Percentiles rank a stretch among this genome's conserved stretches.
Evolutionary conservation across 352 stramenopile genomes (phyloP).

Genomic region (Pythium biforme): DNA sequence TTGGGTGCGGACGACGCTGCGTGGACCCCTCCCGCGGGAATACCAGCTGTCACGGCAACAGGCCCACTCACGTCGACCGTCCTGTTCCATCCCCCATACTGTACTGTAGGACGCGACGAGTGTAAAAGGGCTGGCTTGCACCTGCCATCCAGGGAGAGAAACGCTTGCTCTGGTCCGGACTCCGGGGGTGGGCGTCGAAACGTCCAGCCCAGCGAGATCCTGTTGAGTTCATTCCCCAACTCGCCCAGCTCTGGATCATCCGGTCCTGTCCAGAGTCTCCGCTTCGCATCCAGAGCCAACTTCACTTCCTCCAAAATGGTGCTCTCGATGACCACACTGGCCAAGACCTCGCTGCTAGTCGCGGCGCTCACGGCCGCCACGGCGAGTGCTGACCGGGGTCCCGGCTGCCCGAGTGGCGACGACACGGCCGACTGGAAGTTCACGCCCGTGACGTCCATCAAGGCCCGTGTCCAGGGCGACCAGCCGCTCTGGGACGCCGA

Average conservation of each 20-base stretch:
- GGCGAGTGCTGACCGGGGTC: neutral
- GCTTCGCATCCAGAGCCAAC: neutral
- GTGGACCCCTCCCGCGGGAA: neutral
- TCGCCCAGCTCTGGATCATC: neutral
- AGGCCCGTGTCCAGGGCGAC: constrained; percentile 37
- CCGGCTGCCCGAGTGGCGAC: neutral
- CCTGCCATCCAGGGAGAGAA: neutral
- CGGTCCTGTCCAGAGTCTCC: neutral
- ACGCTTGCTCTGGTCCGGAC: neutral
- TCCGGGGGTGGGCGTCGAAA: neutral
- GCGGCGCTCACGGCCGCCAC: neutral
- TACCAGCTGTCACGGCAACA: too few species aligned
- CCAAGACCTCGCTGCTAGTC: constrained; percentile 8
- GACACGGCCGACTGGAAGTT: constrained; percentile 12
- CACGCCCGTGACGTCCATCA: constrained; percentile 30
- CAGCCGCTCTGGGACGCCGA: constrained; percentile 34
- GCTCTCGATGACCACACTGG: constrained; percentile 2
- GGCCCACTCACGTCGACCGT: too few species aligned
- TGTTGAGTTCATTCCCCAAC: neutral
- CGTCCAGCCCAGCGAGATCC: neutral
- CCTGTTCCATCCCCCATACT: too few species aligned
- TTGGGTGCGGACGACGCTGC: neutral
- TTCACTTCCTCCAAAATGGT: neutral
- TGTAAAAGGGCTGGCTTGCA: too few species aligned
- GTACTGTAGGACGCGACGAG: too few species aligned